phyloP scores from a whole-genome alignment of 192 early-diverging fungal genomes.

The Backusella tarrabulga region DNA sequence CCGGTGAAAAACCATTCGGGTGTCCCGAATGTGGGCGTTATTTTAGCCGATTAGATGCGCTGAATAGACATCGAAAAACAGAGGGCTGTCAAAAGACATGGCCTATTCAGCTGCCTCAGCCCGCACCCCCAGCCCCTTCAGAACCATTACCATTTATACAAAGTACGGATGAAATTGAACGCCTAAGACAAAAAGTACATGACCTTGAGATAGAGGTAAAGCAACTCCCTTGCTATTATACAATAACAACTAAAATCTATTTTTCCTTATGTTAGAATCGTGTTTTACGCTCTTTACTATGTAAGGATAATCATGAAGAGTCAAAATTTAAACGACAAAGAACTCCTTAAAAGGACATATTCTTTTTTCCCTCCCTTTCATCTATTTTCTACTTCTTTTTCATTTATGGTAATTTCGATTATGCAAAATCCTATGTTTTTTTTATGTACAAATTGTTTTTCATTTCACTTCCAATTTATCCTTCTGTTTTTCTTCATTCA shows the following conservation, averaged over 20 bases:
- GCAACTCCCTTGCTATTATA: no score
- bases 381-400: background rate
- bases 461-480: background rate
- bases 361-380: background rate
- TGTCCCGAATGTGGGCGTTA: slow-evolving; percentile 41
- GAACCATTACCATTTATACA: slow-evolving; percentile 14
- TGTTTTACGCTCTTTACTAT: slow-evolving; percentile 5
- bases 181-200: slow-evolving; percentile 15
- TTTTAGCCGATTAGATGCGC: slow-evolving; percentile 54
- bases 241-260: background rate
- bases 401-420: background rate
- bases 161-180: slow-evolving; percentile 16
- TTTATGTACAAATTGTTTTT: slow-evolving; percentile 3
- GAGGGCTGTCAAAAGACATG: slow-evolving; percentile 24
- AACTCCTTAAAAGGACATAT: background rate
- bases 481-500: background rate
- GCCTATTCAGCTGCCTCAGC: background rate
- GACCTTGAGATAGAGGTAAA: slow-evolving; percentile 33
- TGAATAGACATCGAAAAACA: slow-evolving; percentile 53
- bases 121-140: slow-evolving; percentile 5
- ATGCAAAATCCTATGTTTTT: background rate
- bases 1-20: slow-evolving; percentile 53
- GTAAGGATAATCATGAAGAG: slow-evolving; percentile 5
- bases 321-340: background rate
- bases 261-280: slow-evolving; percentile 15